phyloP scores from a whole-genome alignment of 345 rosid species.

The Cardamine resedifolia region DNA sequence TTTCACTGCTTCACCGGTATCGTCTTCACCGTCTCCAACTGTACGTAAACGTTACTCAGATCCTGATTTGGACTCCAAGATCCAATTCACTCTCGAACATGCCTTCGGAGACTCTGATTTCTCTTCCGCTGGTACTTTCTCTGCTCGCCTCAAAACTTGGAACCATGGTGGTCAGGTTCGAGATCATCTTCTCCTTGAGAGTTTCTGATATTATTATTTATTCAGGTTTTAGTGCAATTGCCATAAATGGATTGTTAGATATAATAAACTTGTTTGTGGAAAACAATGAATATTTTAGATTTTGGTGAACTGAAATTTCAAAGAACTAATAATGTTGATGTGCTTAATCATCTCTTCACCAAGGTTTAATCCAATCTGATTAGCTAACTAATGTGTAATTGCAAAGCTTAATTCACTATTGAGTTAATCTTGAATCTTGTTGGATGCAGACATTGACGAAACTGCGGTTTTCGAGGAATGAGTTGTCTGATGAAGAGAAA shows the following conservation, averaged over 20 bases:
- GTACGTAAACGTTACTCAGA: slow-evolving; percentile 60
- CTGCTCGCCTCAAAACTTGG: slow-evolving; percentile 90
- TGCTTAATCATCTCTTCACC: not conserved
- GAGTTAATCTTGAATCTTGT: not conserved
- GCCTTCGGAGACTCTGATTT: slow-evolving; percentile 90
- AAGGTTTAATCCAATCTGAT: not conserved
- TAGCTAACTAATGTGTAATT: not conserved
- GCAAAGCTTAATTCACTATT: not conserved
- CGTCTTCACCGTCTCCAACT: slow-evolving; percentile 25
- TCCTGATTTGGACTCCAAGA: slow-evolving; percentile 84
- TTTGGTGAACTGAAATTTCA: not conserved
- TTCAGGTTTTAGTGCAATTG: not conserved
- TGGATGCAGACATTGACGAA: slow-evolving; percentile 72
- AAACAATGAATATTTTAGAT: not conserved
- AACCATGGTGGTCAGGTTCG: slow-evolving; percentile 79
- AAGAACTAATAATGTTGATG: too few species aligned
- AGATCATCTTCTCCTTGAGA: not conserved
- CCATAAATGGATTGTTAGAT: not conserved
- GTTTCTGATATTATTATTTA: too few species aligned
- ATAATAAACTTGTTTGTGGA: too few species aligned
- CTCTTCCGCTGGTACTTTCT: slow-evolving; percentile 76
- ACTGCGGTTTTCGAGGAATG: slow-evolving; percentile 78
- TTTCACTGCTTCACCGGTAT: slow-evolving; percentile 26
- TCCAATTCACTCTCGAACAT: slow-evolving; percentile 92
- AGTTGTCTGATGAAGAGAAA: slow-evolving; percentile 59